Evolutionary conservation across 345 rosid species (phyloP), one percentile per base, ranked within the genome.

Genomic region (Mercurialis annua): DNA sequence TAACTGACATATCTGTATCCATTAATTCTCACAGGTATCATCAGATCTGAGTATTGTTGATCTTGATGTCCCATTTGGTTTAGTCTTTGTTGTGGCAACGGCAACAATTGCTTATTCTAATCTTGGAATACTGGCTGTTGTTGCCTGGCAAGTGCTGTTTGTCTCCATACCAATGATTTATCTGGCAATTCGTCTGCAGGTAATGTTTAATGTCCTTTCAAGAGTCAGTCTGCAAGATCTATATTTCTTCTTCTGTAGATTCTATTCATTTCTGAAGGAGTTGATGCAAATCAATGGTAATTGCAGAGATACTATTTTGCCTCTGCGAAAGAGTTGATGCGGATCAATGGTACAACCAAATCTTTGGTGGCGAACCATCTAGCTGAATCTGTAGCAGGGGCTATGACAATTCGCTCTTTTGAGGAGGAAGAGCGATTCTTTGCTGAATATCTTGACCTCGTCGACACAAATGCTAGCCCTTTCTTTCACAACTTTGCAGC

Each of bases 371-470:
- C 98, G 52, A 94, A 91, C 79, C 99, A 91, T 80, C 74, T 94
- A 61, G 90, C 98, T 4, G 99, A 94, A 74, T 94, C 97, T 46
- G 87, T 89, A 58, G 92, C 97, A 42, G 97, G 97, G 71, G 92
- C 93, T 29, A 76, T 82, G 76, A 89, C 98, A 8, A 89, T 94
- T 61, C 82, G 98, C 34, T 98, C 99, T 61, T 92, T 91, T 18
- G 84, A 82, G 73, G 93, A 85, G 84, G 93, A 91, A 80, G 93
- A 91, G 8, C 81, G 98, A 29, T 91, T 94, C 77, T 91, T 88
- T 36, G 75, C 83, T 21, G 86, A 80, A 82, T 91, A 62, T 74
- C 90, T 91, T 4, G 71, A 81, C 55, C 90, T 91, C 66, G 81
- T 82, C 1, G 98, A 94, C 71, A 75, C 71, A 62, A 89, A 94